phyloP scores from a whole-genome alignment of 768 basidiomycete genomes.

The Lepiota brunneoincarnata region DNA sequence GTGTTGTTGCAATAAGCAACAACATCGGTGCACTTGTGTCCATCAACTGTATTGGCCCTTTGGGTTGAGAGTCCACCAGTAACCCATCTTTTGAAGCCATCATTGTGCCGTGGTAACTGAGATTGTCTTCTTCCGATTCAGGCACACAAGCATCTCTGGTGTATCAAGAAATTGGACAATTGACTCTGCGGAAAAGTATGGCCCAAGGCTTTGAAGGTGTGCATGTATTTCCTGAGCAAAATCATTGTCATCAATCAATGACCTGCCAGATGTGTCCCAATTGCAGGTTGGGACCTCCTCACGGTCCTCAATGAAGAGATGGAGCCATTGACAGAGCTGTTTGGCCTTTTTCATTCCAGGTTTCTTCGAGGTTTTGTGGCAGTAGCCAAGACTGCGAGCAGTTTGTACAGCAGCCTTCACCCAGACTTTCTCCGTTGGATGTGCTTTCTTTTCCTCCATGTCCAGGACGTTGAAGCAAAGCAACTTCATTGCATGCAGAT shows the following conservation, averaged over 20 bases:
- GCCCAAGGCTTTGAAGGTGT: constrained; percentile 13
- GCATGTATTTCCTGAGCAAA: constrained; percentile 15
- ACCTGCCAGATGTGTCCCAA: neutral
- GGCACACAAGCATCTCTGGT: constrained; percentile 11
- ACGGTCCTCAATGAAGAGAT: constrained; percentile 6
- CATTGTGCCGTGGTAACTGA: constrained; percentile 17
- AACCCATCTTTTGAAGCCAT: constrained; percentile 32
- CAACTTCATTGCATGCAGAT: no score
- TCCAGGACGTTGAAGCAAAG: no score
- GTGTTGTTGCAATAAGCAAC: constrained; percentile 25
- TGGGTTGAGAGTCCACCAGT: constrained; percentile 17
- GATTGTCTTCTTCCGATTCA: constrained; percentile 18
- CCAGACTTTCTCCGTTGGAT: neutral
- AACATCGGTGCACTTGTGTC: constrained; percentile 31
- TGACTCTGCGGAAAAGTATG: constrained; percentile 14
- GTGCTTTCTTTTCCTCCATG: no score
- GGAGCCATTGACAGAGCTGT: constrained; percentile 6
- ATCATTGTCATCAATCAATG: constrained; percentile 14
- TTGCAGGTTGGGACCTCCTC: constrained; percentile 1
- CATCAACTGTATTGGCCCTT: constrained; percentile 23
- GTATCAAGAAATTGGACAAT: constrained; percentile 16
- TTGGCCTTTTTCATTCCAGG: neutral
- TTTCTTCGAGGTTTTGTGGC: neutral
- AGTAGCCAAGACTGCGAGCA: neutral
- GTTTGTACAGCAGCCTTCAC: neutral